These are phyloP conservation scores for Fusarium buxicola DNA, from an alignment of 2,329 filamentous ascomycete genomes.

Conservation along the genomic window DNA sequence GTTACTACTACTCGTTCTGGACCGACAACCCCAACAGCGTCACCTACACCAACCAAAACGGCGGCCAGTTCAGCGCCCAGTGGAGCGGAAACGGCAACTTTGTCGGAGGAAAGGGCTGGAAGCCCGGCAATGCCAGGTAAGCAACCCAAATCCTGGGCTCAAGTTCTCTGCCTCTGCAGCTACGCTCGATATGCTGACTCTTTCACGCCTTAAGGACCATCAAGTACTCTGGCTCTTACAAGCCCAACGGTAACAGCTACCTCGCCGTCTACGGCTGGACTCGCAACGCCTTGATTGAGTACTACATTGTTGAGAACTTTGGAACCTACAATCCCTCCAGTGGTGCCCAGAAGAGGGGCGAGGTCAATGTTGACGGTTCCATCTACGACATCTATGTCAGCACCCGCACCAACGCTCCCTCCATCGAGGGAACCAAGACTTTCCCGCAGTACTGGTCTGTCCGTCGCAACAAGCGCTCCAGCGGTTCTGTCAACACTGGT, in stretches of 20 bases:
- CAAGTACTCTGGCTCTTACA: slow-evolving; percentile 48
- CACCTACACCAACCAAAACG: slow-evolving; percentile 58
- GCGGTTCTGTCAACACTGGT: slow-evolving; percentile 61
- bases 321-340: slow-evolving; percentile 49
- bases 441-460: slow-evolving; percentile 67
- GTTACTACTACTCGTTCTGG: slow-evolving; percentile 62
- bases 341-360: slow-evolving; percentile 49
- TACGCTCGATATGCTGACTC: slow-evolving; percentile 44
- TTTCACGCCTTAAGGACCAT: slow-evolving; percentile 19
- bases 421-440: slow-evolving; percentile 60
- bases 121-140: slow-evolving; percentile 48
- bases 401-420: slow-evolving; percentile 57
- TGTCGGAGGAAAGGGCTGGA: slow-evolving; percentile 46
- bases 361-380: slow-evolving; percentile 52
- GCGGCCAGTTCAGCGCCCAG: slow-evolving; percentile 56
- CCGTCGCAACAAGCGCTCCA: slow-evolving; percentile 59
- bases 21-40: slow-evolving; percentile 58
- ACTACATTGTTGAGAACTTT: slow-evolving; percentile 55
- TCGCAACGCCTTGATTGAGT: slow-evolving; percentile 52
- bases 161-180: too few relatives aligned
- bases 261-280: slow-evolving; percentile 56
- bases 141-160: neutral
- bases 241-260: slow-evolving; percentile 53
- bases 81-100: slow-evolving; percentile 54
- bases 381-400: slow-evolving; percentile 54